Base-by-base conservation (phyloP, 2,329 filamentous ascomycete genomes). In the Apiospora koreana region DNA sequence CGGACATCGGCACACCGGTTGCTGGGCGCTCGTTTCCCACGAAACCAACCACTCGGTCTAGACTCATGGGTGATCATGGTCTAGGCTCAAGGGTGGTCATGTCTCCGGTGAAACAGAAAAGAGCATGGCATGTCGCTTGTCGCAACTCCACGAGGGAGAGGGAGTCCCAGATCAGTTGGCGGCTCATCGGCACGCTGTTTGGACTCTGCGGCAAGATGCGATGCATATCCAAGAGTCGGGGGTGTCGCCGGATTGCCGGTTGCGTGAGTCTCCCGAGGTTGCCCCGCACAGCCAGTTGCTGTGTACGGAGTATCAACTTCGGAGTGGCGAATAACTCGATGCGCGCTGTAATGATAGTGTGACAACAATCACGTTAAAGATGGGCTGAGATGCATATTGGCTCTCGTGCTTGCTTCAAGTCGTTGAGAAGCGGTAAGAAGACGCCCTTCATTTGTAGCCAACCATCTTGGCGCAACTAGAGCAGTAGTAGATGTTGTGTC, bases 401-500 rank as follows among this genome's bases (percentile, higher is more conserved):
- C 31, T 38, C 54, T 62, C 54, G 8, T 18, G 12, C 18, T 21
- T 14, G 54, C 54, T 62, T n/a, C 54, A 62, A 10, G 28, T 38
- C 28, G 31, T 38, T 9, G 21, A 62, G 54, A 38, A 23, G 54
- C 54, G 54, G 18, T n/a, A 2, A 38, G 28, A 35, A 21, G 31
- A 35, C 18, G 18, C 54, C 28, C 54, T 38, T 87, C 86, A 91
- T 78, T 86, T 88, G 80, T 90, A 91, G 75, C 89, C 89, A 42
- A 89, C 87, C 78, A 89, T 87, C 77, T 86, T 87, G 71, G 89
- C 89, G 77, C 89, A 92, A 45, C 88, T 85, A 71, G 86, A 84
- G 81, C 89, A 91, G 80, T 92, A 91, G 82, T 91, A 91, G 72
- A 91, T 86, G 79, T 90, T 90, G 79, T 88, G 87, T 1, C 88